A percentile compares a stretch with the other conserved stretches of the same genome.
Evolutionary conservation across 495 filamentous ascomycete genomes (phyloP).

Genomic region (Tuber melanosporum): DNA sequence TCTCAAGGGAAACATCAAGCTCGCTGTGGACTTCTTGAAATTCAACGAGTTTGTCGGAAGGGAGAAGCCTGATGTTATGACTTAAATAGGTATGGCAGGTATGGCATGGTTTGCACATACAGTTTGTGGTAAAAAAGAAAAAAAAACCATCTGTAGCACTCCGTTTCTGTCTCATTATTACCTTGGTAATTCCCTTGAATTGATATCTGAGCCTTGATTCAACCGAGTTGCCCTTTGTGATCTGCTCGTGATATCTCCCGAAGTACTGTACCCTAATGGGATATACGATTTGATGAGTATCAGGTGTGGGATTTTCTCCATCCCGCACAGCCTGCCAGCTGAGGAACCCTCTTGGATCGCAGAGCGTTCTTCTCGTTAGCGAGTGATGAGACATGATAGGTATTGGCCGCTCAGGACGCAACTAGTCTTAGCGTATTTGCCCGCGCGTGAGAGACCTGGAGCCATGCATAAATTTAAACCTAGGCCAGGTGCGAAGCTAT

Average conservation of each 20-base stretch:
- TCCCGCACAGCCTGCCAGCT: background rate
- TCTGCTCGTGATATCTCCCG: background rate
- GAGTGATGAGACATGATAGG: background rate
- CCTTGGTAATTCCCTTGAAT: background rate
- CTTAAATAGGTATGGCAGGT: constrained; percentile 48
- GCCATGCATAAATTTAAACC: background rate
- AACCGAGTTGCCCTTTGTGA: background rate
- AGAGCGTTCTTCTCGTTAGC: background rate
- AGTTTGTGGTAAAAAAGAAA: background rate
- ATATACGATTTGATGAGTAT: background rate
- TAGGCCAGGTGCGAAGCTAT: background rate
- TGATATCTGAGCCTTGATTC: background rate
- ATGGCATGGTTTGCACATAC: background rate
- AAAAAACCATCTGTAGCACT: background rate
- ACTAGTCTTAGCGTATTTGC: background rate
- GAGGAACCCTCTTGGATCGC: background rate
- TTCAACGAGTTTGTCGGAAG: constrained; percentile 86
- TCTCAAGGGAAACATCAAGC: constrained; percentile 75
- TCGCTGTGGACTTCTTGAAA: constrained; percentile 75
- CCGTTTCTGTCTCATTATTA: background rate
- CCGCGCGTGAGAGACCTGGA: background rate
- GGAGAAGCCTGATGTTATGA: constrained; percentile 90
- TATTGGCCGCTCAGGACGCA: background rate
- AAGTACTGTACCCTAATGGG: background rate
- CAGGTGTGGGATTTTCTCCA: background rate